Conservation (phyloP, 2,329 filamentous ascomycete genomes). For the Aspergillus ochraceus region DNA sequence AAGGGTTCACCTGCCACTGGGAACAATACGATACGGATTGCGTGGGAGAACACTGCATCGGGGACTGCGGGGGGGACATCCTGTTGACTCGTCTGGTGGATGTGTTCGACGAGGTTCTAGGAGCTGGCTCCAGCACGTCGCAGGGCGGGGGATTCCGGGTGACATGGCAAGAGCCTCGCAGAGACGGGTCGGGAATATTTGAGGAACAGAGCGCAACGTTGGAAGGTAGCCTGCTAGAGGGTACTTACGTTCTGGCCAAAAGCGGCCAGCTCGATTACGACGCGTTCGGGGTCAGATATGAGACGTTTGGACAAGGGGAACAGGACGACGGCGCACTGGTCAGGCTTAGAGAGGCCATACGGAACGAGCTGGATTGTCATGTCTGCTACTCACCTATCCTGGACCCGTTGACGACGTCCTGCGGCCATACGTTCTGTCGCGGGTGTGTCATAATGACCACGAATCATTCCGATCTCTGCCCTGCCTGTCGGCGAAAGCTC, state of each 20-base stretch:
- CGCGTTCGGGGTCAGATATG: constrained; percentile 55
- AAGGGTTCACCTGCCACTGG: constrained; percentile 73
- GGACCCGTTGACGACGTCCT: constrained; percentile 79
- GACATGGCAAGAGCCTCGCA: constrained; percentile 3
- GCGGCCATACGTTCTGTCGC: constrained; percentile 87
- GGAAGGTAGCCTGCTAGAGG: constrained; percentile 47
- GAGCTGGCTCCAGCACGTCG: not conserved
- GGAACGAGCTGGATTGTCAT: constrained; percentile 79
- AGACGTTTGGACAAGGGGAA: constrained; percentile 11
- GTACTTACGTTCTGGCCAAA: constrained; percentile 66
- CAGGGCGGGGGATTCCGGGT: constrained; percentile 31
- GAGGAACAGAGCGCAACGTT: constrained; percentile 27
- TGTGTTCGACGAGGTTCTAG: constrained; percentile 48
- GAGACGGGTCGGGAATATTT: constrained; percentile 51
- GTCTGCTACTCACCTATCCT: constrained; percentile 81
- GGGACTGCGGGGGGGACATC: constrained; percentile 76
- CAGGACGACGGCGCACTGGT: constrained; percentile 55
- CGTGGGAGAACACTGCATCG: constrained; percentile 68
- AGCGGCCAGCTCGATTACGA: constrained; percentile 60
- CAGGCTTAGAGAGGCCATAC: constrained; percentile 60
- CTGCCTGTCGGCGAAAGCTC: constrained; percentile 72
- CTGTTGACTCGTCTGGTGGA: constrained; percentile 71
- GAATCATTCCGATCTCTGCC: constrained; percentile 76
- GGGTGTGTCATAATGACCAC: constrained; percentile 74
- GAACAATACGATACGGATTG: constrained; percentile 49